Base-by-base conservation (phyloP, 176 grass and related monocot genomes). In the Calamus simplicifolius region DNA sequence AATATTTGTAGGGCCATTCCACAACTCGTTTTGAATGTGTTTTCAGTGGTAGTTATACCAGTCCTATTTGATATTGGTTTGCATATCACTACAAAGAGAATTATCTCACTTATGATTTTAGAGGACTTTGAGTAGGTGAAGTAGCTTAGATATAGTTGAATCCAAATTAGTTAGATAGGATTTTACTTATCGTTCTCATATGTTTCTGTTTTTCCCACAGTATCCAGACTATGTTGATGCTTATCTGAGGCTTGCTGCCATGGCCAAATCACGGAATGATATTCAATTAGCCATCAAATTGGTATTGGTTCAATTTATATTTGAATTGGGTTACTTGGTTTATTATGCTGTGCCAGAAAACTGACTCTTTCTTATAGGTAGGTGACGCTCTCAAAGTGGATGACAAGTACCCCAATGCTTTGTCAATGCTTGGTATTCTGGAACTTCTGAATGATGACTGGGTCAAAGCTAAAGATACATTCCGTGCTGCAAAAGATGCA, bases 361-460 rank as follows among this genome's bases (percentile, higher is more conserved):
- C 57, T 69, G 55, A 66, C 78, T 35, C 17, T 81, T 7, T 71
- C 27, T 77, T 73, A 4, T 58, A 95, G 89, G 76, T 90, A 56
- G 78, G 68, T 66, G 91, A 96, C 77, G 86, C 91, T 67, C 81
- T 96, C 43, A 96, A 90, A 85, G 85, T 90, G 67, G 87, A 96
- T 62, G 83, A 81, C 21, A 96, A 90, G 74, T 85, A 79, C 66
- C 72, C 86, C 49, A 81, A 96, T 81, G 86, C 83, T 25, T 58
- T 96, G 25, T 90, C 77, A 73, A 96, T 90, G 83, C 87, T 96
- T 67, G 91, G 86, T 76, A 69, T 72, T 52, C 83, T 96, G 74
- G 80, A 96, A 75, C 84, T 96, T 64, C 82, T 84, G 57, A 77
- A 62, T 62, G 91, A 90, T 73, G 91, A 90, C 68, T 90, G 91